Conservation (phyloP, 2,329 filamentous ascomycete species). For the Botrytis hyacinthi region DNA sequence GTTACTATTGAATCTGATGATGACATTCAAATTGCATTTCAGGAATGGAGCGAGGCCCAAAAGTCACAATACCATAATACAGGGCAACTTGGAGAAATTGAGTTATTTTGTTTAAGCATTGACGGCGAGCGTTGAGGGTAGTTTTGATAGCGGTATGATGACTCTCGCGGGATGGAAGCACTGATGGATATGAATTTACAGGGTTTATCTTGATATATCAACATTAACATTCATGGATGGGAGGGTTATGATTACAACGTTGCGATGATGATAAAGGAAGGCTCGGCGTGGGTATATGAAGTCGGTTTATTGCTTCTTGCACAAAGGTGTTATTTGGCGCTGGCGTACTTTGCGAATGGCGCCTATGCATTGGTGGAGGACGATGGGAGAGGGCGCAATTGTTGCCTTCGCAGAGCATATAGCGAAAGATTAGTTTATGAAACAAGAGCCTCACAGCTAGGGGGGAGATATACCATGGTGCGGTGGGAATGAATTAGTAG, state of each 20-base stretch:
- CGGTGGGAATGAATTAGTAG: constrained; percentile 13
- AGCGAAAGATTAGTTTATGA: constrained; percentile 16
- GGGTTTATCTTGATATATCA: constrained; percentile 24
- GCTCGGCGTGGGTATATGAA: constrained; percentile 26
- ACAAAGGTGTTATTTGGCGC: constrained; percentile 30
- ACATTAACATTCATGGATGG: constrained; percentile 26
- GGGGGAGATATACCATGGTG: constrained; percentile 15
- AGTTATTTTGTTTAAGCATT: constrained; percentile 70
- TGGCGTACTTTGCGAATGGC: constrained; percentile 25
- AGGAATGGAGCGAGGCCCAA: constrained; percentile 84
- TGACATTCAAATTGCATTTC: constrained; percentile 92
- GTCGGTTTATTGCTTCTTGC: constrained; percentile 23
- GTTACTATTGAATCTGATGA: constrained; percentile 94
- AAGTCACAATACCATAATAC: constrained; percentile 54
- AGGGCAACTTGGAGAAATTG: constrained; percentile 82
- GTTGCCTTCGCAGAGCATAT: constrained; percentile 12
- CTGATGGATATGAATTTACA: constrained; percentile 17
- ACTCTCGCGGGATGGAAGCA: background rate
- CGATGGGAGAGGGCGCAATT: constrained; percentile 23
- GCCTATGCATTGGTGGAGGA: constrained; percentile 24
- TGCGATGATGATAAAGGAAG: constrained; percentile 34
- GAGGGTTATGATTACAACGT: constrained; percentile 36
- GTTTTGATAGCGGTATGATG: background rate
- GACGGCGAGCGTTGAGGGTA: constrained; percentile 30
- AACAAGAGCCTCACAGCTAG: constrained; percentile 14